Conservation (phyloP, 805 yeast genomes). For the Candida bentonensis region DNA sequence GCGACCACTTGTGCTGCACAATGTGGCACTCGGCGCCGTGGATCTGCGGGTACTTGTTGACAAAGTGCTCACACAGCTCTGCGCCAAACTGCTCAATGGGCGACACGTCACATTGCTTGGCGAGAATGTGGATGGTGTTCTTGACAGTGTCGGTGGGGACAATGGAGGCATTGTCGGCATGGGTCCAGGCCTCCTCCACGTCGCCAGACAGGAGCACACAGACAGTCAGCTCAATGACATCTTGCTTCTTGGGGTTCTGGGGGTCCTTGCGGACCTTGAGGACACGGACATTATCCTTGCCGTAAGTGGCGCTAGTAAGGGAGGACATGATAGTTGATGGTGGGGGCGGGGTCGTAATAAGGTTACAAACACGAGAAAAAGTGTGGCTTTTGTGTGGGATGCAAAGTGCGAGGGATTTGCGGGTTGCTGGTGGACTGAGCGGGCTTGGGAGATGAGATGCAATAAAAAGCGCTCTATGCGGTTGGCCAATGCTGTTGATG, state of each 20-base stretch:
- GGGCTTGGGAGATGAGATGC: neutral
- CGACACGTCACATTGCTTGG: conserved; percentile 72
- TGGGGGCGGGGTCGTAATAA: no score
- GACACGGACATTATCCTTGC: conserved; percentile 87
- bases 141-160: conserved; percentile 93
- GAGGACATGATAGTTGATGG: neutral
- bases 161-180: conserved; percentile 78
- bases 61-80: conserved; percentile 68
- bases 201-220: conserved; percentile 61
- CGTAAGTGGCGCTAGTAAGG: conserved; percentile 49
- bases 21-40: conserved; percentile 55
- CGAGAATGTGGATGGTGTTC: conserved; percentile 74
- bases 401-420: neutral
- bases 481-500: neutral
- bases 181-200: conserved; percentile 68
- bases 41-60: conserved; percentile 63
- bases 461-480: neutral
- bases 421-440: neutral
- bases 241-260: conserved; percentile 56
- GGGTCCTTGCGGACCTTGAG: conserved; percentile 76
- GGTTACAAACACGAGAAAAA: no score
- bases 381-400: neutral
- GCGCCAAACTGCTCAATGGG: conserved; percentile 88
- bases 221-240: conserved; percentile 76
- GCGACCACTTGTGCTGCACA: conserved; percentile 67